Evolutionary conservation across 2,329 filamentous ascomycete species (phyloP), one percentile per base, ranked within the genome.

Genomic region (Diplodia scrobiculata): DNA sequence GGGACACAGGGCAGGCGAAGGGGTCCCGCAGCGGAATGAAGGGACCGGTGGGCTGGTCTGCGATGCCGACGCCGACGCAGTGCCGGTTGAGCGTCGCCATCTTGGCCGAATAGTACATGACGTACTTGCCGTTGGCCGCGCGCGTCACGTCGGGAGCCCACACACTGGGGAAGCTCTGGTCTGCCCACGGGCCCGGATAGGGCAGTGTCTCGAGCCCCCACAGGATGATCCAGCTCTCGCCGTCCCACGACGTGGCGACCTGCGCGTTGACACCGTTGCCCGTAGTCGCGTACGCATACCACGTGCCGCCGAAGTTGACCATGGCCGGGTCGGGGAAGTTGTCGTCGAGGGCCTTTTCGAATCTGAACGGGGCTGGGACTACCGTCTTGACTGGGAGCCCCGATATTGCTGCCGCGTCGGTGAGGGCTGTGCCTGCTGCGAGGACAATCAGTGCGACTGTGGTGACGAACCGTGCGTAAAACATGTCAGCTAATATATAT

Each of bases 21-120:
- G 85, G 83, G 6, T 75, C 70, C 2, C 76, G 70, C 7, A 78
- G 75, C 10, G 86, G 80, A 13, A 71, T 73, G 71, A 86, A 89
- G 0, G 86, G 86, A 0, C 87, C 86, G 1, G 77, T 71, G 41
- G 82, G 75, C n/a, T 71, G 73, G 34, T 78, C 69, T 0, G 86
- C 81, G 3, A 82, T 78, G 4, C 86, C 86, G 3, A 80, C 80
- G 52, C 86, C 87, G 65, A 89, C 76, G 76, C 87, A 89, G 74
- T 89, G 86, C 5, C 70, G 71, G 2, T 76, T 69, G 50, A 72
- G 72, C 14, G 71, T 73, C 11, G 77, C 78, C 53, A 79, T 76
- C 69, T 82, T 76, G n/a, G 82, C 86, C 3, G 83, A 81, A 73
- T 86, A 88, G 77, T 88, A 88, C 78, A 89, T 81, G 50, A 87